Percentiles rank a stretch among this genome's conserved stretches.
phyloP scores from a whole-genome alignment of 805 yeast species.

The Cyberlindnera maritima region DNA sequence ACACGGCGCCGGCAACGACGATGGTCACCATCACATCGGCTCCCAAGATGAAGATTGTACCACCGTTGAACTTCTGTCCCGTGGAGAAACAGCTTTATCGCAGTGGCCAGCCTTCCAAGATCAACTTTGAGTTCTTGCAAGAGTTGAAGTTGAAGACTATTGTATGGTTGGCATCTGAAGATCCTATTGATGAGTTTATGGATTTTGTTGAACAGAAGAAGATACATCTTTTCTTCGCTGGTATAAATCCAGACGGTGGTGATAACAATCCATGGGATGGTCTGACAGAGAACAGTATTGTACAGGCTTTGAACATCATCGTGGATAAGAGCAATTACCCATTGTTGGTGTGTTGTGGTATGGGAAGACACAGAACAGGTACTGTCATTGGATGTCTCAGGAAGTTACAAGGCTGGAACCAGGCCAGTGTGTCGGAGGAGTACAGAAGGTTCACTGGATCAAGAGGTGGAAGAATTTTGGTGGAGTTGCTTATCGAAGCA shows the following conservation, averaged over 20 bases:
- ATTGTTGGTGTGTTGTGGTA: slow-evolving; percentile 89
- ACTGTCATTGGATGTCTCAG: slow-evolving; percentile 94
- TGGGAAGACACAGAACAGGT: slow-evolving; percentile 98
- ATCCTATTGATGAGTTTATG: slow-evolving; percentile 84
- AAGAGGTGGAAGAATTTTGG: slow-evolving; percentile 87
- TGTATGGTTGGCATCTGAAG: slow-evolving; percentile 94
- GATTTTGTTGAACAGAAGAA: slow-evolving; percentile 74
- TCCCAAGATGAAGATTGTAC: slow-evolving; percentile 71
- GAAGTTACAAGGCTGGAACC: slow-evolving; percentile 94
- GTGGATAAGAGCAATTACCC: slow-evolving; percentile 77
- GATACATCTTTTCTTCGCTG: slow-evolving; percentile 79
- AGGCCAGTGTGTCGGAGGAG: slow-evolving; percentile 90
- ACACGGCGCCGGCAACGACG: slow-evolving; percentile 6
- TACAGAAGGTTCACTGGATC: slow-evolving; percentile 92
- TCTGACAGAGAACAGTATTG: slow-evolving; percentile 75
- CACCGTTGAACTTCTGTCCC: slow-evolving; percentile 94
- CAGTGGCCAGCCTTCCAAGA: slow-evolving; percentile 93
- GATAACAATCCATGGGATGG: slow-evolving; percentile 95
- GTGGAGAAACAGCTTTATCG: slow-evolving; percentile 86
- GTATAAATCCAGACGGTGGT: slow-evolving; percentile 74
- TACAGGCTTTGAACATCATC: slow-evolving; percentile 74
- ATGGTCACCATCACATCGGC: slow-evolving; percentile 10
- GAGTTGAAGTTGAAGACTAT: slow-evolving; percentile 75
- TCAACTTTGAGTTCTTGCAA: slow-evolving; percentile 81
- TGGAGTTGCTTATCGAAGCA: slow-evolving; percentile 83